These are phyloP conservation scores for Ascochyta viciae-villosae DNA, from an alignment of 2,329 filamentous ascomycete genomes.

Conservation along the genomic window DNA sequence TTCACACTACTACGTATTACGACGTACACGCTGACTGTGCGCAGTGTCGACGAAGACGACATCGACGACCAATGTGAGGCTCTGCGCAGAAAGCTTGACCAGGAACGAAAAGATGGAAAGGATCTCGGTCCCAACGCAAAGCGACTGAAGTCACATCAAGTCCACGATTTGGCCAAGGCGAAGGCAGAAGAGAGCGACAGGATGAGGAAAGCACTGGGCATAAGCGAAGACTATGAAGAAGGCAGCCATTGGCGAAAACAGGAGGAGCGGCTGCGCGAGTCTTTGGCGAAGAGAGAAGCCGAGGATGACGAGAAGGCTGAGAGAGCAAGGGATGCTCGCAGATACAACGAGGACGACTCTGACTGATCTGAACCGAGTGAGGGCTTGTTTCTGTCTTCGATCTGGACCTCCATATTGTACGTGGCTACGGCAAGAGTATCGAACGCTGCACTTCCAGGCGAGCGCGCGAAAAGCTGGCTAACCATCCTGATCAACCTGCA, in stretches of 20 bases:
- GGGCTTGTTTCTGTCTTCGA: not conserved
- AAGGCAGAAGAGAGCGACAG: slow-evolving; percentile 96
- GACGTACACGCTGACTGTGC: slow-evolving; percentile 22
- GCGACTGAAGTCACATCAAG: slow-evolving; percentile 86
- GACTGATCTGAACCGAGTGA: slow-evolving; percentile 26
- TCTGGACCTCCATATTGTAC: no score
- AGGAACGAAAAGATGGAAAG: slow-evolving; percentile 50
- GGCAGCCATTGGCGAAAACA: slow-evolving; percentile 85
- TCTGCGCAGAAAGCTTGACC: slow-evolving; percentile 68
- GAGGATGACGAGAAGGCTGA: slow-evolving; percentile 43
- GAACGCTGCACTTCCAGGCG: no score
- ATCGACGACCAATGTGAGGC: slow-evolving; percentile 79
- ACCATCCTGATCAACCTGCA: no score
- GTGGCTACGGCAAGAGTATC: no score
- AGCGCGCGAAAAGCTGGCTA: not conserved
- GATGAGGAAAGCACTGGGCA: slow-evolving; percentile 83
- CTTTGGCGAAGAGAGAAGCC: slow-evolving; percentile 49
- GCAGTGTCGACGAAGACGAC: slow-evolving; percentile 82
- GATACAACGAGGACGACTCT: slow-evolving; percentile 37
- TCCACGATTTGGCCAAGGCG: slow-evolving; percentile 93
- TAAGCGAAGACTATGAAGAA: slow-evolving; percentile 84
- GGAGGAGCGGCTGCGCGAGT: slow-evolving; percentile 69
- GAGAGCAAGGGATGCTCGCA: slow-evolving; percentile 32
- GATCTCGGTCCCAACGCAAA: slow-evolving; percentile 51
- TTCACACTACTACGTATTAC: not conserved